These are phyloP conservation scores for Tricholoma bakamatsutake DNA, from an alignment of 768 basidiomycete genomes.

Conservation along the genomic window DNA sequence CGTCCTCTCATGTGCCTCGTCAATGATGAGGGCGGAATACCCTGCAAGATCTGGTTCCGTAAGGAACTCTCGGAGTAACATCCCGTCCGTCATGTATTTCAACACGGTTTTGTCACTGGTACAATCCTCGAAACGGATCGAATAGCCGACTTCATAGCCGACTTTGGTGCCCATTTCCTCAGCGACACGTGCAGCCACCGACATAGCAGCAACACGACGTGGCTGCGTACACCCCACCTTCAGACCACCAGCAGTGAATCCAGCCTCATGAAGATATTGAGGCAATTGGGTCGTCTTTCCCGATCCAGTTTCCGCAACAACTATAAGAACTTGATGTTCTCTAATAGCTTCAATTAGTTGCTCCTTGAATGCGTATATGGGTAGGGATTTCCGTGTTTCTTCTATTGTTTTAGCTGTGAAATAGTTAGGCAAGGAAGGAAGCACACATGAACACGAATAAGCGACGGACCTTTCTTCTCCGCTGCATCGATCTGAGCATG, in stretches of 20 bases:
- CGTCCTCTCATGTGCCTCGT: conserved; percentile 97
- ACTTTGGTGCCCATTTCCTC: conserved; percentile 98
- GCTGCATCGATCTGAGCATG: conserved; percentile 88
- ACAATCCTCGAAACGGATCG: conserved; percentile 98
- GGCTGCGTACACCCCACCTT: conserved; percentile 98
- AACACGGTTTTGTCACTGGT: conserved; percentile 98
- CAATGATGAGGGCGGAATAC: conserved; percentile 93
- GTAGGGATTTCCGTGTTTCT: conserved; percentile 88
- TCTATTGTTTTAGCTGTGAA: conserved; percentile 78
- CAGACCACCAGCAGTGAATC: conserved; percentile 81
- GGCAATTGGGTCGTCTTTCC: conserved; percentile 99
- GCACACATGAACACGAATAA: background rate
- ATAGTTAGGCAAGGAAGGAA: background rate
- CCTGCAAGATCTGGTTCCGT: conserved; percentile 96
- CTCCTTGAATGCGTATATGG: conserved; percentile 86
- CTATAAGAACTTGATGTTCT: conserved; percentile 91
- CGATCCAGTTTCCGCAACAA: conserved; percentile 97
- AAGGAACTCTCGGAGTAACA: conserved; percentile 94
- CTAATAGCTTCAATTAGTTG: conserved; percentile 84
- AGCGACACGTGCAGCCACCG: conserved; percentile 96
- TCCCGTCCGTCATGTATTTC: conserved; percentile 99
- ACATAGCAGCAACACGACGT: conserved; percentile 98
- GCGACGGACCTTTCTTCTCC: conserved; percentile 71
- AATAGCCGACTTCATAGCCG: conserved; percentile 99
- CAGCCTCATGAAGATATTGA: conserved; percentile 97